phyloP scores from a whole-genome alignment of 768 basidiomycete species.

The Rhizopogon vesiculosus region DNA sequence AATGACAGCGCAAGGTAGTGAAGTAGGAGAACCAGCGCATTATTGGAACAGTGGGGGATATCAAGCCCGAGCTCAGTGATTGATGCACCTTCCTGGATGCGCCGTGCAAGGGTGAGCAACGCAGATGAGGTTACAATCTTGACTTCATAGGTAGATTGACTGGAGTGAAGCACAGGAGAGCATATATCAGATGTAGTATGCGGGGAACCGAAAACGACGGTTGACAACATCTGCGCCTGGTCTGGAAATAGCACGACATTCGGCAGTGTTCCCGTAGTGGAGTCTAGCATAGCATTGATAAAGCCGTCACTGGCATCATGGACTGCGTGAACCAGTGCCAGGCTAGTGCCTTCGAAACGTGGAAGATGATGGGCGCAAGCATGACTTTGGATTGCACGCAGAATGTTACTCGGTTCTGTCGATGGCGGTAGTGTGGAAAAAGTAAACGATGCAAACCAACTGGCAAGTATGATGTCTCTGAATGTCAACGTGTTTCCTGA shows the following conservation, averaged over 20 bases:
- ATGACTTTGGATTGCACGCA: slow-evolving; percentile 12
- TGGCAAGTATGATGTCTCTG: slow-evolving; percentile 35
- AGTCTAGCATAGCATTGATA: slow-evolving; percentile 26
- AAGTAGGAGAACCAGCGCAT: slow-evolving; percentile 37
- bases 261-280: slow-evolving; percentile 35
- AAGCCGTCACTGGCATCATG: slow-evolving; percentile 29
- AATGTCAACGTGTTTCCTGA: slow-evolving; percentile 19
- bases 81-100: slow-evolving; percentile 31
- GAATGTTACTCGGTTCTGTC: slow-evolving; percentile 16
- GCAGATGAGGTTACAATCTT: slow-evolving; percentile 34
- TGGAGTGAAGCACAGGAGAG: slow-evolving; percentile 19
- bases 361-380: slow-evolving; percentile 18
- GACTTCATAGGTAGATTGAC: slow-evolving; percentile 18
- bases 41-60: slow-evolving; percentile 26
- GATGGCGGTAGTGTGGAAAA: slow-evolving; percentile 21
- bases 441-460: slow-evolving; percentile 31
- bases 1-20: slow-evolving; percentile 45
- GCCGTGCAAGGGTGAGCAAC: slow-evolving; percentile 41
- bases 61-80: slow-evolving; percentile 18
- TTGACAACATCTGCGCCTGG: slow-evolving; percentile 29
- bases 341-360: slow-evolving; percentile 26
- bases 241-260: slow-evolving; percentile 38
- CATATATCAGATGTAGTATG: slow-evolving; percentile 12
- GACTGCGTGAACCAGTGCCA: slow-evolving; percentile 32
- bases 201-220: slow-evolving; percentile 32